Base-by-base conservation (phyloP, 352 stramenopile genomes). In the Globisporangium perplexum region DNA sequence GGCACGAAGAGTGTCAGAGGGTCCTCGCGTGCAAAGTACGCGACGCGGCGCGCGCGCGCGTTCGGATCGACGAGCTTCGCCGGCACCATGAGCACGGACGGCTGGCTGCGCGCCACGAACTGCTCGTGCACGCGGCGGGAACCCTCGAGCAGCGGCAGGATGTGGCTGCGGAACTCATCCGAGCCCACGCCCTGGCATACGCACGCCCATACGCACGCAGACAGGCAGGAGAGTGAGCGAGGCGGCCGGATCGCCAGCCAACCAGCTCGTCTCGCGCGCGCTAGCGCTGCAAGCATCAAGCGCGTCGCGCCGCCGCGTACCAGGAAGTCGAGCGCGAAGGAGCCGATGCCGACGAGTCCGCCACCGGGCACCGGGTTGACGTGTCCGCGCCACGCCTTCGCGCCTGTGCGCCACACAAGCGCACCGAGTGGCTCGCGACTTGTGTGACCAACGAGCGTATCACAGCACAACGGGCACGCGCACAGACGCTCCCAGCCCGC, bases 1-100 rank as follows among this genome's bases (percentile, higher is more conserved):
- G 81, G 51, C 36, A 90, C 66, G 53, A 85, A 91, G 36, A 91
- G 51, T 24, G 78, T 91, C 67, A 90, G 83, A 12, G 81, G 78
- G 50, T 91, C 78, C 23, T 83, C 59, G 8, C 62, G 54, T 2
- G 76, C 66, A 44, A 47, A 88, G 51, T 83, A 91, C 7, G 78
- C 81, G 30, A 88, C 33, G 4, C 57, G 61, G 7, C 46, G 67
- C 39, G 61, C 50, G 12, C 57, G 50, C 10, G 68, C 68, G 30
- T 65, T 55, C 23, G 65, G 50, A 30, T 57, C 56, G 41, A 65
- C 33, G n/a, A 86, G 39, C 46, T 89, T 85, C 7, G 75, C 78
- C 31, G 82, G 82, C 17, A 92, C 69, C 62, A 89, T 62, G 18
- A 92, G 66, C 31, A 92, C 77, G 11, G 82, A 90, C 22, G 82